A percentile compares a stretch with the other conserved stretches of the same genome.
Conservation (phyloP, 1,139 yeast genomes). For the Hyphopichia burtonii region DNA sequence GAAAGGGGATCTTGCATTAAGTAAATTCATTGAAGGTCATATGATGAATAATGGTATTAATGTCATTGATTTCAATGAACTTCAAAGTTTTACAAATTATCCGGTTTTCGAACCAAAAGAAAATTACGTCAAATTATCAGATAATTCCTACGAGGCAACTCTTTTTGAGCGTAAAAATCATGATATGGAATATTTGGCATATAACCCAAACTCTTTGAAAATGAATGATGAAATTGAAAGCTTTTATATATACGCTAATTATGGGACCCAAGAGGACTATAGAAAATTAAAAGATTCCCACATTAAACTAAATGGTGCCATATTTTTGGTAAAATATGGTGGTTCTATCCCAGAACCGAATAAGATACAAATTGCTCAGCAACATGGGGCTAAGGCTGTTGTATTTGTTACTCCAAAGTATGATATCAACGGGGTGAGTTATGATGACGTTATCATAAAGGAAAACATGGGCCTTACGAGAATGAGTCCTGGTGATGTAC, state of each 20-base stretch:
- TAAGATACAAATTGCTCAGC: conserved; percentile 34
- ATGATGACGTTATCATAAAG: conserved; percentile 54
- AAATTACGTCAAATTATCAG: conserved; percentile 33
- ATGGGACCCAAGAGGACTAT: conserved; percentile 63
- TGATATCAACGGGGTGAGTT: conserved; percentile 35
- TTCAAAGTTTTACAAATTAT: conserved; percentile 61
- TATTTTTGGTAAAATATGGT: conserved; percentile 67
- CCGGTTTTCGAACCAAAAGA: conserved; percentile 23
- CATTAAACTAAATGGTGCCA: conserved; percentile 37
- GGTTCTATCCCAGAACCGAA: conserved; percentile 39
- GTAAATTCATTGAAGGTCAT: conserved; percentile 59
- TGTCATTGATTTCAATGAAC: conserved; percentile 48
- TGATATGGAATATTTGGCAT: conserved; percentile 46
- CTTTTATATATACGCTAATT: conserved; percentile 54
- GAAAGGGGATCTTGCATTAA: conserved; percentile 72
- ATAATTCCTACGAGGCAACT: conserved; percentile 37
- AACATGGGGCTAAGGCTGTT: conserved; percentile 32
- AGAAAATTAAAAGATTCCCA: conserved; percentile 35
- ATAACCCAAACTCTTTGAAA: conserved; percentile 63
- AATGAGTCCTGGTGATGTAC: conserved; percentile 71
- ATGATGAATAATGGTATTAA: conserved; percentile 58
- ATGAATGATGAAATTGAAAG: conserved; percentile 52
- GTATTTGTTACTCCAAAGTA: conserved; percentile 33
- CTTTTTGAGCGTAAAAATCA: conserved; percentile 34
- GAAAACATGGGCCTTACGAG: conserved; percentile 67